Percentiles rank a stretch among this genome's conserved stretches.
Evolutionary conservation across 768 basidiomycete genomes (phyloP).

Genomic region (Rhodosporidiobolus odoratus): DNA sequence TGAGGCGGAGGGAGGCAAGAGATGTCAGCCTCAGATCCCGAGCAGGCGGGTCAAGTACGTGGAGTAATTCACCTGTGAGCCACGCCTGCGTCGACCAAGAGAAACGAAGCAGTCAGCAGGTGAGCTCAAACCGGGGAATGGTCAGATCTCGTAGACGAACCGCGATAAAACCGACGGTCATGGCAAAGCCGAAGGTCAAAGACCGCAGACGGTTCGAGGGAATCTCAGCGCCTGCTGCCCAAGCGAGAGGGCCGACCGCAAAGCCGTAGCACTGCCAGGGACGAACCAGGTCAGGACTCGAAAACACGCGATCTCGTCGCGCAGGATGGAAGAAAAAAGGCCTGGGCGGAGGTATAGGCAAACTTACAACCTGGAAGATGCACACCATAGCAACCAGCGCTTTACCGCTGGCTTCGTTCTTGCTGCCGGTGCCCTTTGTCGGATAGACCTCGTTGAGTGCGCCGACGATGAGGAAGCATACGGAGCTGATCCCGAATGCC

Average conservation of each 20-base stretch:
- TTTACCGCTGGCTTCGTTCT: background rate
- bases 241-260: constrained; percentile 20
- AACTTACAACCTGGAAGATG: background rate
- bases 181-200: constrained; percentile 27
- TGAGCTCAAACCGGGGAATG: too few species aligned
- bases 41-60: too few species aligned
- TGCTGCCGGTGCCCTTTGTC: too few species aligned
- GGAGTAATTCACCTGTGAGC: constrained; percentile 7
- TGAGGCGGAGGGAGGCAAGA: too few species aligned
- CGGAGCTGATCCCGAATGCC: constrained; percentile 17
- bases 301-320: too few species aligned
- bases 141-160: too few species aligned
- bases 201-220: constrained; percentile 32
- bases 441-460: constrained; percentile 24
- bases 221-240: constrained; percentile 36
- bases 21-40: too few species aligned
- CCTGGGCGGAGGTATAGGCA: too few species aligned
- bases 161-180: constrained; percentile 37
- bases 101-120: too few species aligned
- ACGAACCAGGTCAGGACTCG: too few species aligned
- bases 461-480: constrained; percentile 28
- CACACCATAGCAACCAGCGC: constrained; percentile 35
- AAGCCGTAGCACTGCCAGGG: constrained; percentile 20
- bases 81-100: too few species aligned
- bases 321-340: too few species aligned